Evolutionary conservation across 2,329 filamentous ascomycete species (phyloP).

Genomic region (Ceratocystis smalleyi): DNA sequence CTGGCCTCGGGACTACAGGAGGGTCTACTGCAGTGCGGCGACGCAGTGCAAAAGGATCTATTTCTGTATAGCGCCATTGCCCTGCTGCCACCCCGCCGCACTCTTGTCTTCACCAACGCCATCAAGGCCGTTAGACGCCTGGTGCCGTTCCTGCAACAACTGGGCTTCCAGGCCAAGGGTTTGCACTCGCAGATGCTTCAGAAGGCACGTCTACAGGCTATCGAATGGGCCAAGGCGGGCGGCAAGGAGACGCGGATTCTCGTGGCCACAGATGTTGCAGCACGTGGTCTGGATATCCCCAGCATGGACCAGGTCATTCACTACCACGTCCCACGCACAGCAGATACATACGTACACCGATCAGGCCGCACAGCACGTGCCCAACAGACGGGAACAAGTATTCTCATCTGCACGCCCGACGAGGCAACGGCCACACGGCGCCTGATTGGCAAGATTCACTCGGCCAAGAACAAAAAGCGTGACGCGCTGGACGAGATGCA

Average conservation of each 20-base stretch:
- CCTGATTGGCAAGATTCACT: slow-evolving; percentile 77
- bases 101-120: slow-evolving; percentile 88
- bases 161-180: slow-evolving; percentile 59
- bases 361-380: slow-evolving; percentile 88
- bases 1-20: slow-evolving; percentile 80
- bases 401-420: slow-evolving; percentile 80
- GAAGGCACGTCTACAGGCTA: slow-evolving; percentile 81
- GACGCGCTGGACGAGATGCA: slow-evolving; percentile 40
- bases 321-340: slow-evolving; percentile 83
- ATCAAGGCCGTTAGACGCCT: slow-evolving; percentile 83
- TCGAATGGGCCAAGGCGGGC: slow-evolving; percentile 69
- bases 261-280: slow-evolving; percentile 84
- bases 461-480: slow-evolving; percentile 40
- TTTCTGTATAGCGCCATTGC: slow-evolving; percentile 82
- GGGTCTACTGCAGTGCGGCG: slow-evolving; percentile 73
- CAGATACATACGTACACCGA: slow-evolving; percentile 88
- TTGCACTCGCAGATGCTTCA: slow-evolving; percentile 92
- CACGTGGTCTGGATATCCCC: slow-evolving; percentile 83
- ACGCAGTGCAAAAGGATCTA: slow-evolving; percentile 86
- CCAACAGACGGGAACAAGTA: slow-evolving; percentile 58
- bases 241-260: slow-evolving; percentile 50
- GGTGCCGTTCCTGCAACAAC: slow-evolving; percentile 66
- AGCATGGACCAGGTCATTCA: slow-evolving; percentile 80
- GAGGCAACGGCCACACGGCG: slow-evolving; percentile 74
- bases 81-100: slow-evolving; percentile 64